phyloP scores from a whole-genome alignment of 441 rosid species.

The Arabidopsis hybrid region DNA sequence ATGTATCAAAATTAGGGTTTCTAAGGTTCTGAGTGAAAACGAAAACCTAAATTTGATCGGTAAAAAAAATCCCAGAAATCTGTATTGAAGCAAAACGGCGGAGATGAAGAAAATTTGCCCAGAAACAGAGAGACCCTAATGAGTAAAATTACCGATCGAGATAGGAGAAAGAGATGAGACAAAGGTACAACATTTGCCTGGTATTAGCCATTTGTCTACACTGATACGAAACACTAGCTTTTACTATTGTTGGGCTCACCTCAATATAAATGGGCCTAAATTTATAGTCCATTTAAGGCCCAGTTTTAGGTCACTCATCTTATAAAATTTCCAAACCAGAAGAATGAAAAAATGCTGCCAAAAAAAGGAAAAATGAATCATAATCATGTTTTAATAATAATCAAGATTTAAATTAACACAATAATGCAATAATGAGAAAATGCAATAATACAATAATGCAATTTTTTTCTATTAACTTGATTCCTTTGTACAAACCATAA shows the following conservation, averaged over 20 bases:
- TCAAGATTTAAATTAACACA: no score
- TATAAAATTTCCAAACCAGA: no score
- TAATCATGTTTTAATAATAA: no score
- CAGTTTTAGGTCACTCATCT: neutral
- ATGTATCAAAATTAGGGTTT: conserved; percentile 43
- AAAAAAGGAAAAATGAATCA: no score
- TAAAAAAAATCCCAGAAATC: conserved; percentile 4
- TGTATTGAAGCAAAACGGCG: conserved; percentile 34
- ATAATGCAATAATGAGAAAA: no score
- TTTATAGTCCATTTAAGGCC: neutral
- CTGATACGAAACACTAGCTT: conserved; percentile 23
- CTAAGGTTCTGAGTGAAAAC: neutral
- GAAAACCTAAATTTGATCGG: neutral
- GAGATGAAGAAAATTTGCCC: conserved; percentile 32
- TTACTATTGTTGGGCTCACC: conserved; percentile 7
- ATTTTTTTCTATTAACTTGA: neutral
- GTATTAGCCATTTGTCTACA: conserved; percentile 17
- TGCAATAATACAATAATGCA: neutral
- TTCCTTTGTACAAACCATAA: conserved; percentile 3
- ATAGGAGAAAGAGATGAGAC: conserved; percentile 9
- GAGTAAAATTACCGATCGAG: conserved; percentile 39
- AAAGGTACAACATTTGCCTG: conserved; percentile 33
- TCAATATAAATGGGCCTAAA: neutral
- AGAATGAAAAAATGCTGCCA: no score
- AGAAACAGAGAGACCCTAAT: conserved; percentile 42